A percentile compares a stretch with the other conserved stretches of the same genome.
phyloP scores from a whole-genome alignment of 257 asterid species.

The Coffea canephora region DNA sequence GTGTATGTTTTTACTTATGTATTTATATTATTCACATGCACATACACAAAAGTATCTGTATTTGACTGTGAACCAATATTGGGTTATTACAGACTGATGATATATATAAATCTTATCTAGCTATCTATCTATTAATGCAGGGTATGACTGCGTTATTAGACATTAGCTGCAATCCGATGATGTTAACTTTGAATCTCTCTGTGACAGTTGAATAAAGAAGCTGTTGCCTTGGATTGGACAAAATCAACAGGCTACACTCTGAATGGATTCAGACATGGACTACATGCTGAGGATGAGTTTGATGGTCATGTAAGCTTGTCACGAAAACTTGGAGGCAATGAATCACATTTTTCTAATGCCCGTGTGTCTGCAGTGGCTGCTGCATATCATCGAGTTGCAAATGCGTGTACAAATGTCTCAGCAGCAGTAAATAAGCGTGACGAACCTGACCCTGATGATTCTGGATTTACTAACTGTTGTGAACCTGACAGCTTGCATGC shows the following conservation, averaged over 20 bases:
- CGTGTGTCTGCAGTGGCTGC: conserved; percentile 80
- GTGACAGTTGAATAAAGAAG: conserved; percentile 84
- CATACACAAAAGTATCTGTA: no score
- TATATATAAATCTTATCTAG: neutral
- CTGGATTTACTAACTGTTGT: conserved; percentile 11
- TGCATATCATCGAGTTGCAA: conserved; percentile 65
- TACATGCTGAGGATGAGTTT: conserved; percentile 43
- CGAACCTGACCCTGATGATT: conserved; percentile 27
- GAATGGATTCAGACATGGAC: conserved; percentile 36
- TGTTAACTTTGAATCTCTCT: conserved; percentile 15
- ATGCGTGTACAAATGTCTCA: conserved; percentile 29
- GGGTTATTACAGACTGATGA: neutral
- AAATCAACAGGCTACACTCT: conserved; percentile 70
- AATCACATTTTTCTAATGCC: conserved; percentile 49
- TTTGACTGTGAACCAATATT: no score
- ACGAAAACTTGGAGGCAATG: conserved; percentile 72
- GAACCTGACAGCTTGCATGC: conserved; percentile 8
- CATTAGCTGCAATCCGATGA: neutral
- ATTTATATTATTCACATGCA: neutral
- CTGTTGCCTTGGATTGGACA: conserved; percentile 83
- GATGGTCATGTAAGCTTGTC: conserved; percentile 35
- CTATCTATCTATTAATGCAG: neutral
- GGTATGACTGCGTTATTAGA: neutral
- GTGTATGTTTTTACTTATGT: no score
- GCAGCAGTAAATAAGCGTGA: conserved; percentile 34